Evolutionary conservation across 495 filamentous ascomycete genomes (phyloP), one percentile per base, ranked within the genome.

Genomic region (Echria macrotheca): DNA sequence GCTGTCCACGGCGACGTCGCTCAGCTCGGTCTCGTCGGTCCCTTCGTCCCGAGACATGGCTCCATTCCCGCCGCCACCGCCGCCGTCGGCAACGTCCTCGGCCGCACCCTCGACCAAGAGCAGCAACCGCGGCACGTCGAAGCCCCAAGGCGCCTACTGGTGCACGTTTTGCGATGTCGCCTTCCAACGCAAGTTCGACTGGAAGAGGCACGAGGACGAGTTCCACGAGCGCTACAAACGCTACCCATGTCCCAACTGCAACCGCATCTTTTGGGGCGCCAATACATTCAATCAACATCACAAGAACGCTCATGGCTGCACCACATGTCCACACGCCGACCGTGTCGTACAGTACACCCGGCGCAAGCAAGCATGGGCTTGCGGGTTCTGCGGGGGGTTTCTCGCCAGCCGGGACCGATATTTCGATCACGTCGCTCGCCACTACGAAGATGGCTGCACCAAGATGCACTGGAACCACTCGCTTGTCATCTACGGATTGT

Each of bases 251-350:
- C 68, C 69, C 8, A 58, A 59, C 56, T 75, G 72, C 58, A 72
- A 71, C 52, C 70, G 69, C 59, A 65, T 69, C 51, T 74, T 74
- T 50, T 74, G 69, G 70, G 70, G 70, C 15, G 68, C 71, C 42
- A 74, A 72, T 52, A 71, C 69, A 4, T 76, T 74, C 52, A 73
- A 73, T 54, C 70, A 74, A 45, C 71, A 76, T 55, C 72, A 76
- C 60, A 73, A 73, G 54, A 69, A 70, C 21, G 70, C 71, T 21
- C 72, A 74, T 43, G 72, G 70, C 24, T 74, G 71, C 58, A 72
- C 64, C 38, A 71, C 70, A 0, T 76, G 72, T 28, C 70, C 71
- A 2, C 72, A 74, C 47, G 70, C 72, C 36, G 71, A 72, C 25
- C 61, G 55, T 12, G 69, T 73, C 24, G 71, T 73, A 28, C 59